Conservation (phyloP, 2,329 filamentous ascomycete species). For the Microcera coccophila region DNA sequence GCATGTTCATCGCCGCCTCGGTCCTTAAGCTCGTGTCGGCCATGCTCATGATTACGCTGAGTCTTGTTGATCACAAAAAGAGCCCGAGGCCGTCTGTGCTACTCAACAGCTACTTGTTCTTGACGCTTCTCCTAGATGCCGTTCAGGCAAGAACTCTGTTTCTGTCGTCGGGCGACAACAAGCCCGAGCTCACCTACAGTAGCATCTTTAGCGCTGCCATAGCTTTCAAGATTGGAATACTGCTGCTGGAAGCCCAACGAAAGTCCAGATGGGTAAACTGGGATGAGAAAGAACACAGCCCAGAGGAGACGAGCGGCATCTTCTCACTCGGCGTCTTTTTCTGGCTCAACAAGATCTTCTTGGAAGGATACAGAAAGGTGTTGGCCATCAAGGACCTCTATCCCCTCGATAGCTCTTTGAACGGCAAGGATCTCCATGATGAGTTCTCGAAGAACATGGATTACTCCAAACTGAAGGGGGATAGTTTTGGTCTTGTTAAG, state of each 20-base stretch:
- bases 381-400: slow-evolving; percentile 6
- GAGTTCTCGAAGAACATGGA: slow-evolving; percentile 6
- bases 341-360: too few relatives aligned
- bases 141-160: slow-evolving; percentile 39
- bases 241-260: slow-evolving; percentile 34
- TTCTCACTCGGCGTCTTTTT: too few relatives aligned
- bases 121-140: slow-evolving; percentile 40
- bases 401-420: slow-evolving; percentile 4
- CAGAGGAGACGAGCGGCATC: too few relatives aligned
- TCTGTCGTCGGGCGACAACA: slow-evolving; percentile 8
- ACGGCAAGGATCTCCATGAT: slow-evolving; percentile 1
- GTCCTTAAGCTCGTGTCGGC: slow-evolving; percentile 5
- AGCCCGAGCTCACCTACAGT: slow-evolving; percentile 9
- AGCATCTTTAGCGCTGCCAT: slow-evolving; percentile 30
- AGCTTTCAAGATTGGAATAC: slow-evolving; percentile 30
- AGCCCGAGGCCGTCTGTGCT: slow-evolving; percentile 39
- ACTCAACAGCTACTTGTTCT: slow-evolving; percentile 36
- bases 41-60: slow-evolving; percentile 2
- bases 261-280: slow-evolving; percentile 34
- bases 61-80: slow-evolving; percentile 25
- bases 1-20: slow-evolving; percentile 3
- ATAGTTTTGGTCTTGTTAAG: slow-evolving; percentile 4
- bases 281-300: slow-evolving; percentile 33
- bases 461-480: slow-evolving; percentile 3
- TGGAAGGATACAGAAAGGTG: slow-evolving; percentile 3